Percentiles rank a stretch among this genome's conserved stretches.
Evolutionary conservation across 2,329 filamentous ascomycete species (phyloP).

Genomic region (Kalmusia sp.): DNA sequence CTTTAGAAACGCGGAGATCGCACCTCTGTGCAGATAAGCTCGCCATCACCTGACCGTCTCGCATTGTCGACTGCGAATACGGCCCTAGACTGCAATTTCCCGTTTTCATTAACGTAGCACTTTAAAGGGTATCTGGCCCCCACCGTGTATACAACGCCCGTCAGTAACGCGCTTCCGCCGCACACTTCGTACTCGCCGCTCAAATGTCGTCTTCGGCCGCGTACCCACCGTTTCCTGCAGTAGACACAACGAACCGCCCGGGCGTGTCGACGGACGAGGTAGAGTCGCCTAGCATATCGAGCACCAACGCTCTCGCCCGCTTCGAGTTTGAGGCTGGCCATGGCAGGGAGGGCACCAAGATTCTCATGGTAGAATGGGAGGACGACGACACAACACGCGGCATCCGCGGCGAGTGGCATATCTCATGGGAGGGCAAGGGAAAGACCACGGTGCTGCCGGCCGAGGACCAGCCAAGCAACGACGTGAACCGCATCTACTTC

Average conservation of each 20-base stretch:
- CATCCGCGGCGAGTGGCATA: conserved; percentile 69
- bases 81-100: conserved; percentile 39
- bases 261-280: conserved; percentile 44
- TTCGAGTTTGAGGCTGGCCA: conserved; percentile 85
- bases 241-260: conserved; percentile 48
- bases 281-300: conserved; percentile 57
- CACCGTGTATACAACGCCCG: conserved; percentile 38
- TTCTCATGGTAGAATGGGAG: conserved; percentile 93
- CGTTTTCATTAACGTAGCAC: conserved; percentile 39
- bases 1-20: conserved; percentile 20
- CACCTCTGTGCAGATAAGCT: conserved; percentile 18
- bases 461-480: conserved; percentile 60
- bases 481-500: conserved; percentile 75
- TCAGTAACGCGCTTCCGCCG: conserved; percentile 33
- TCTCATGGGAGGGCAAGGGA: conserved; percentile 81
- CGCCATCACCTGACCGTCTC: conserved; percentile 27
- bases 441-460: conserved; percentile 76
- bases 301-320: conserved; percentile 71
- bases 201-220: conserved; percentile 44
- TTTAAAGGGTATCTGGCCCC: conserved; percentile 39
- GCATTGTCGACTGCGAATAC: conserved; percentile 33
- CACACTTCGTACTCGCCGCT: conserved; percentile 28
- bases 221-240: conserved; percentile 48
- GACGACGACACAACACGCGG: conserved; percentile 61
- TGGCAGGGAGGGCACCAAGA: conserved; percentile 85